Evolutionary conservation across 768 basidiomycete species (phyloP).

Genomic region (Nevesoporus exiguus): DNA sequence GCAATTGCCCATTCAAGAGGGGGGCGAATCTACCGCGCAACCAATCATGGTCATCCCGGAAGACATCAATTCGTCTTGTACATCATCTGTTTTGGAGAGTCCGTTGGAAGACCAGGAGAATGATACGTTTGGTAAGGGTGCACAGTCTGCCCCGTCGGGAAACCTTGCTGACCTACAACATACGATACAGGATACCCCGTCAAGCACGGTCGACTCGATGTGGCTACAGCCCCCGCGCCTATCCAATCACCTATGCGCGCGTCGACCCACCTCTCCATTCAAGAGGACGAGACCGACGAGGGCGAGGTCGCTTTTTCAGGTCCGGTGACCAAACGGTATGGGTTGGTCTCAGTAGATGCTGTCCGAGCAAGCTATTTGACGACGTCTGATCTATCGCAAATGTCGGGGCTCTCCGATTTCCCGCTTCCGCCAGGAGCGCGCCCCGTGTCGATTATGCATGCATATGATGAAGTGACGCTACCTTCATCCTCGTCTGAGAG

Average conservation of each 20-base stretch:
- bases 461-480: constrained; percentile 37
- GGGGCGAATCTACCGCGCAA: background rate
- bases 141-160: background rate
- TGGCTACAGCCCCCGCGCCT: constrained; percentile 9
- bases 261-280: constrained; percentile 25
- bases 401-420: constrained; percentile 73
- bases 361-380: constrained; percentile 61
- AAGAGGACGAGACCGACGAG: constrained; percentile 5
- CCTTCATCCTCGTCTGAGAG: background rate
- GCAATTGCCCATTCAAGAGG: constrained; percentile 9
- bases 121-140: constrained; percentile 30
- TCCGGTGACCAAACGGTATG: constrained; percentile 21
- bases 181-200: constrained; percentile 22
- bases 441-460: constrained; percentile 39
- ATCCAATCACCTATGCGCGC: constrained; percentile 9
- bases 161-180: background rate
- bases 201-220: constrained; percentile 19
- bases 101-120: constrained; percentile 18
- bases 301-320: constrained; percentile 5
- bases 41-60: constrained; percentile 17
- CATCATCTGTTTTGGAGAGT: constrained; percentile 19
- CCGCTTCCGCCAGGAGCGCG: constrained; percentile 52
- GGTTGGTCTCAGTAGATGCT: constrained; percentile 28
- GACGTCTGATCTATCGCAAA: constrained; percentile 53
- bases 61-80: constrained; percentile 24